phyloP scores from a whole-genome alignment of 2,329 filamentous ascomycete species.

The Pseudocercospora cruenta region DNA sequence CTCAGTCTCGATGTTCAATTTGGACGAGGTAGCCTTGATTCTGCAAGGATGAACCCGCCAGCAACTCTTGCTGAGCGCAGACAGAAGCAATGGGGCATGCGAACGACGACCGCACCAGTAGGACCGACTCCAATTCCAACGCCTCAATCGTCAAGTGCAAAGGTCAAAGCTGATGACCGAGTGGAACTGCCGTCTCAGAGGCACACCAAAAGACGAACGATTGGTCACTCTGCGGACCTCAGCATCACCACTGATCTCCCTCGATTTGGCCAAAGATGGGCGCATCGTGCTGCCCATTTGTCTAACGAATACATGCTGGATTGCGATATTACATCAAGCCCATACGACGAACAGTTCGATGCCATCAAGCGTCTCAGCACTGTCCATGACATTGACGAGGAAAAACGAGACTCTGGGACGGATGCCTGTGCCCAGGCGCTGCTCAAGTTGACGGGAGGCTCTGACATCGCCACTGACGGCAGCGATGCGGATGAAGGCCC shows the following conservation, averaged over 20 bases:
- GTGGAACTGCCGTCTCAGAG: slow-evolving; percentile 1
- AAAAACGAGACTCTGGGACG: slow-evolving; percentile 12
- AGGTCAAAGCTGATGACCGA: neutral
- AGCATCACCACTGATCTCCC: slow-evolving; percentile 14
- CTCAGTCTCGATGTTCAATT: slow-evolving; percentile 11
- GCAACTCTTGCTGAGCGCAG: slow-evolving; percentile 14
- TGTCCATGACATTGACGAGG: slow-evolving; percentile 28
- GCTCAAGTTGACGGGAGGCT: slow-evolving; percentile 29
- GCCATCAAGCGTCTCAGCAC: slow-evolving; percentile 34
- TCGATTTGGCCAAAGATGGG: slow-evolving; percentile 29
- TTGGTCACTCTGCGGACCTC: slow-evolving; percentile 5
- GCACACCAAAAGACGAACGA: slow-evolving; percentile 6
- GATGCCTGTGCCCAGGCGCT: slow-evolving; percentile 34
- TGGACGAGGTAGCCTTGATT: neutral
- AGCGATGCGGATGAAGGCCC: neutral
- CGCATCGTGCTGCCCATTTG: slow-evolving; percentile 31
- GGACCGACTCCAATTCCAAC: neutral
- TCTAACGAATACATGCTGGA: slow-evolving; percentile 32
- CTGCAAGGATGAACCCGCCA: neutral
- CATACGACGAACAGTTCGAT: slow-evolving; percentile 26
- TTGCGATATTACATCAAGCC: slow-evolving; percentile 30
- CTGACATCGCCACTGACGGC: slow-evolving; percentile 1
- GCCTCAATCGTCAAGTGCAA: slow-evolving; percentile 3
- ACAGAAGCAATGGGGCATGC: slow-evolving; percentile 19
- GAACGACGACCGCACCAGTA: slow-evolving; percentile 10